Conservation (phyloP, 108 stramenopile genomes). For the Nitzschia inconspicua region DNA sequence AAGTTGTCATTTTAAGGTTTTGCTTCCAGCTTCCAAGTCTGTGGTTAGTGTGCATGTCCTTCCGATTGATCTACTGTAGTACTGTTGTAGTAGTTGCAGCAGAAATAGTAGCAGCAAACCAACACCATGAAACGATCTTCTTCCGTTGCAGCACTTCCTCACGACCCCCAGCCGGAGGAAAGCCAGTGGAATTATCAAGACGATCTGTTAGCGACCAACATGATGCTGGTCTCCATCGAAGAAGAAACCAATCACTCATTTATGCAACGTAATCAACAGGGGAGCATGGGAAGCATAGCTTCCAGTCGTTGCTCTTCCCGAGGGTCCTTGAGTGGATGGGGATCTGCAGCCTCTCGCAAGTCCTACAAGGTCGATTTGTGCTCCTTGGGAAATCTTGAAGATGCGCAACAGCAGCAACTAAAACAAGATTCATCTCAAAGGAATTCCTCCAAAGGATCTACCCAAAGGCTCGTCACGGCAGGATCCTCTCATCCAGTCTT, state of each 20-base stretch:
- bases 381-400: not conserved
- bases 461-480: no score
- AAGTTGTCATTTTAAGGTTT: no score
- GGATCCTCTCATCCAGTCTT: no score
- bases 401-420: no score
- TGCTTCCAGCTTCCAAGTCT: no score
- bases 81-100: not conserved
- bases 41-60: no score
- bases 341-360: constrained; percentile 7
- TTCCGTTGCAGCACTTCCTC: not conserved
- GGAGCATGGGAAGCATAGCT: not conserved
- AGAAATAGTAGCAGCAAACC: not conserved
- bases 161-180: not conserved
- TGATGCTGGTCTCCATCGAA: constrained; percentile 18
- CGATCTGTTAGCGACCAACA: not conserved
- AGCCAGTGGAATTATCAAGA: not conserved
- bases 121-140: constrained; percentile 11
- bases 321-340: constrained; percentile 15
- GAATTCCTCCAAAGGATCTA: no score
- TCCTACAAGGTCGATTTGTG: constrained; percentile 22
- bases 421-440: no score
- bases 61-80: not conserved
- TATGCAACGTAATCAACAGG: not conserved
- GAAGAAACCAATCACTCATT: not conserved
- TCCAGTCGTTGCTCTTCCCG: not conserved